Percentiles rank a stretch among this genome's conserved stretches.
These are phyloP conservation scores for Annona squamosa DNA, from an alignment of 164 flowering plant genomes.

Conservation along the genomic window DNA sequence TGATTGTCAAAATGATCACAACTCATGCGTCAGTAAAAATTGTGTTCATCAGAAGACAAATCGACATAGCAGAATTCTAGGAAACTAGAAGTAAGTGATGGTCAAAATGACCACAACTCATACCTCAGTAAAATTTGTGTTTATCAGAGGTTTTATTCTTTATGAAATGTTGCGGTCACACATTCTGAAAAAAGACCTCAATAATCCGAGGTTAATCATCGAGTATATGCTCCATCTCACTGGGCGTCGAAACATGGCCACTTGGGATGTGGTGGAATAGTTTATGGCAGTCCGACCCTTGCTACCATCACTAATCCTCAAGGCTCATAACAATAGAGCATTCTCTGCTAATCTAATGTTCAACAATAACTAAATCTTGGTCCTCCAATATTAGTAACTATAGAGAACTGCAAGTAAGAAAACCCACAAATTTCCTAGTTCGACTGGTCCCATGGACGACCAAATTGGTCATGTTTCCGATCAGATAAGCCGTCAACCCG, in stretches of 20 bases:
- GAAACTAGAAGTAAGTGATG: too few species aligned
- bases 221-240: not conserved
- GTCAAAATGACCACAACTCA: too few species aligned
- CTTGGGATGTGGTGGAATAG: not conserved
- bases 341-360: not conserved
- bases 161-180: too few species aligned
- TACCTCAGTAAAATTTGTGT: too few species aligned
- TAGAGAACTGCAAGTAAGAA: not conserved
- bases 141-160: too few species aligned
- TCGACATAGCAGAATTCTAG: too few species aligned
- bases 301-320: not conserved
- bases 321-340: not conserved
- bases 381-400: not conserved
- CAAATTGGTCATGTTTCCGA: constrained; percentile 97
- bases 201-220: too few species aligned
- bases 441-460: constrained; percentile 91
- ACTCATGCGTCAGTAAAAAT: too few species aligned
- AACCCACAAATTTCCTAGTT: constrained; percentile 81
- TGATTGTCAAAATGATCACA: too few species aligned
- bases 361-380: not conserved
- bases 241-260: not conserved
- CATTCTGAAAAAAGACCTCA: too few species aligned
- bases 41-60: too few species aligned
- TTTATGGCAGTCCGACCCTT: not conserved
- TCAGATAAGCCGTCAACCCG: constrained; percentile 85